These are phyloP conservation scores for Fraxinus anomala DNA, from an alignment of 257 asterid species.

Conservation along the genomic window DNA sequence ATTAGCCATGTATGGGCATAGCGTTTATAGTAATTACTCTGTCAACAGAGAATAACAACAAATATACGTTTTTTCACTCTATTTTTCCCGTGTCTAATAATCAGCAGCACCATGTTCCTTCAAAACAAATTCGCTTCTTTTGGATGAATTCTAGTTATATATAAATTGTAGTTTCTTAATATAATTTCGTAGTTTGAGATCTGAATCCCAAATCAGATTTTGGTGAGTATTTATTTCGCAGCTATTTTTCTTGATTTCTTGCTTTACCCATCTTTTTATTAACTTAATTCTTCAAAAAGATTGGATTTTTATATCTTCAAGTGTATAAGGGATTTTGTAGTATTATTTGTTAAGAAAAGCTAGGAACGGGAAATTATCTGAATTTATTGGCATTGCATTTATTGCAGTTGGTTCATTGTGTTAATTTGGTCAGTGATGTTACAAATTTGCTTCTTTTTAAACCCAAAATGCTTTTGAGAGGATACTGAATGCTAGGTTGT, in stretches of 20 bases:
- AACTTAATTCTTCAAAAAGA: conserved; percentile 19
- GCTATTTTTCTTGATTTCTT: not conserved
- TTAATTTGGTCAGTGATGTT: not conserved
- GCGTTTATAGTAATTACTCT: too few species aligned
- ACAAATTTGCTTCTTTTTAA: not conserved
- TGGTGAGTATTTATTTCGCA: conserved; percentile 31
- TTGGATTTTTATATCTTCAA: conserved; percentile 20
- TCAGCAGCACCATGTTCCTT: not conserved
- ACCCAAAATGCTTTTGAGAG: not conserved
- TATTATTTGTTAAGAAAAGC: not conserved
- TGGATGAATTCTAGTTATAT: not conserved
- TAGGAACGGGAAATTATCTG: not conserved
- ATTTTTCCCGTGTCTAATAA: not conserved
- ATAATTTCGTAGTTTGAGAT: conserved; percentile 30
- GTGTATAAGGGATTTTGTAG: conserved; percentile 9
- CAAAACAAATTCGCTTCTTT: not conserved
- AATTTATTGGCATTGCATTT: not conserved
- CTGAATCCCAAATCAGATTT: conserved; percentile 29
- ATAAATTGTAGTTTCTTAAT: conserved; percentile 7
- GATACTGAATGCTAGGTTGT: not conserved
- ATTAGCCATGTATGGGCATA: too few species aligned
- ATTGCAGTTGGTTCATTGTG: not conserved
- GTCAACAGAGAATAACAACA: not conserved
- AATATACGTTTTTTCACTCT: not conserved
- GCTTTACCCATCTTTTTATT: not conserved